Evolutionary conservation across 306 rosid species (phyloP).

Genomic region (Trifolium pratense): DNA sequence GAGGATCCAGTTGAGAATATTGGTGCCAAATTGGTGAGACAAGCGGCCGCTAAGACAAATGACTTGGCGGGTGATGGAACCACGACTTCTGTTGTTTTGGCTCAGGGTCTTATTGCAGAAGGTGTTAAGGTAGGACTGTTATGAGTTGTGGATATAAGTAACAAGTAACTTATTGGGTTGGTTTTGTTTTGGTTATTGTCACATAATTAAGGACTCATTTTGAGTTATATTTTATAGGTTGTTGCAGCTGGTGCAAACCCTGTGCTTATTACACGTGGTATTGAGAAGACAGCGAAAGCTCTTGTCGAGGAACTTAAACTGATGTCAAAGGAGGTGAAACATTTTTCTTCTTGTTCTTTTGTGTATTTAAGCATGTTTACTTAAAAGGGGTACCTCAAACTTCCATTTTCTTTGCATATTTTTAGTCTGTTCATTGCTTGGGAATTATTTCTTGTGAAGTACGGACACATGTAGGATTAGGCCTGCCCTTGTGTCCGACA

Average conservation of each 20-base stretch:
- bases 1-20: conserved; percentile 99
- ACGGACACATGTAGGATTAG: not conserved
- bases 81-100: conserved; percentile 97
- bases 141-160: not conserved
- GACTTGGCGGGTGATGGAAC: conserved; percentile 99
- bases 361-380: not conserved
- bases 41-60: conserved; percentile 97
- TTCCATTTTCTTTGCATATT: not conserved
- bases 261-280: conserved; percentile 93
- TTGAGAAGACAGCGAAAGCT: conserved; percentile 85
- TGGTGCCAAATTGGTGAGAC: conserved; percentile 98
- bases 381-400: not conserved
- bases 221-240: conserved; percentile 55
- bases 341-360: not conserved
- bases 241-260: conserved; percentile 99
- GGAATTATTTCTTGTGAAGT: not conserved
- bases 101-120: conserved; percentile 97
- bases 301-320: conserved; percentile 79
- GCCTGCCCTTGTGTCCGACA: not conserved
- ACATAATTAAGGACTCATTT: not conserved
- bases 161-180: not conserved
- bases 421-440: not conserved
- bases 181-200: conserved; percentile 14
- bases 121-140: conserved; percentile 91
- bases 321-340: conserved; percentile 86